Percentiles rank a stretch among this genome's conserved stretches.
Conservation (phyloP, 2,329 filamentous ascomycete species). For the Geosmithia morbida region DNA sequence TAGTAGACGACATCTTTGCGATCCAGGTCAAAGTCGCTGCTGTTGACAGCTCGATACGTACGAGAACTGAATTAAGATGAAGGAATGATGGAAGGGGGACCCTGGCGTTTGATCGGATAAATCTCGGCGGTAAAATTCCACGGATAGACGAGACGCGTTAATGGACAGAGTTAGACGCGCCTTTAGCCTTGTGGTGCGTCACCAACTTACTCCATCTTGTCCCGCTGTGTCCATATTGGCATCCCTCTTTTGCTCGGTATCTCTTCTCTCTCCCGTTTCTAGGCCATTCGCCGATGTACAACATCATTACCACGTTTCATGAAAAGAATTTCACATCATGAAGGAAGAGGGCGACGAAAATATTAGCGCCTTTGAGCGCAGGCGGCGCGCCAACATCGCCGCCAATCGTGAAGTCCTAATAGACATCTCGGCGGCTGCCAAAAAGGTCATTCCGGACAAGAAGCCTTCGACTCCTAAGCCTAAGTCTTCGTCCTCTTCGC, state of each 20-base stretch:
- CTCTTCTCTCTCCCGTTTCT: neutral
- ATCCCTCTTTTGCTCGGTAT: neutral
- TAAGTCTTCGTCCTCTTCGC: constrained; percentile 12
- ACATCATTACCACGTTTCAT: constrained; percentile 17
- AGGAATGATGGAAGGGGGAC: neutral
- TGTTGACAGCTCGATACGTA: neutral
- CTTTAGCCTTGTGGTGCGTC: neutral
- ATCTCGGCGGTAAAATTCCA: neutral
- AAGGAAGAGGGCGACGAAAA: constrained; percentile 19
- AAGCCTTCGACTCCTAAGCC: constrained; percentile 27
- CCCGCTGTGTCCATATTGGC: too few relatives aligned
- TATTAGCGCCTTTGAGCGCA: constrained; percentile 76
- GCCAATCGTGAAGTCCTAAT: constrained; percentile 71
- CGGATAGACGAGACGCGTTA: neutral
- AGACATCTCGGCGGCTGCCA: constrained; percentile 58
- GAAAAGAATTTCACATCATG: constrained; percentile 7
- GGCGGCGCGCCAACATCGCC: constrained; percentile 73
- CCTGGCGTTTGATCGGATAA: neutral
- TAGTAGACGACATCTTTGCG: constrained; percentile 27
- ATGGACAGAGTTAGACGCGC: neutral
- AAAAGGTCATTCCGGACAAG: constrained; percentile 47
- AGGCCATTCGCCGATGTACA: neutral
- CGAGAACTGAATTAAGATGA: neutral
- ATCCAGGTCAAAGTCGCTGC: neutral
- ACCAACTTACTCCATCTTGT: constrained; percentile 1